Conservation (phyloP, 1,284 basidiomycete genomes). For the Rhizoctonia solani region DNA sequence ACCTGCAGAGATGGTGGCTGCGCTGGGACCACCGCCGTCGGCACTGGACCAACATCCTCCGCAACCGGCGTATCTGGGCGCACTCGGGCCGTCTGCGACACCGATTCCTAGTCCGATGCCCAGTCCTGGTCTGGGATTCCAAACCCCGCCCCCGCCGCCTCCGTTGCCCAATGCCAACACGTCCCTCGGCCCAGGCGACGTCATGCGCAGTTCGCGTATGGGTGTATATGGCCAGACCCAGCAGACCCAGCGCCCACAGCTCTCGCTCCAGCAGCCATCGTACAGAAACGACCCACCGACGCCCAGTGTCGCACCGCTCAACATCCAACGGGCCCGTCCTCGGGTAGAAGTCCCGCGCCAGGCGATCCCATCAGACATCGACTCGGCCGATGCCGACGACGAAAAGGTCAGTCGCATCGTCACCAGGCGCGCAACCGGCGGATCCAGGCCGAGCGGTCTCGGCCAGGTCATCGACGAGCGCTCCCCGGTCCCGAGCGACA, state of each 20-base stretch:
- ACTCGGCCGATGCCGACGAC: conserved; percentile 28
- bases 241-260: too few relatives aligned
- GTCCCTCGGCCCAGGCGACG: too few relatives aligned
- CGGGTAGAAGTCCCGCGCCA: conserved; percentile 17
- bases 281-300: background rate
- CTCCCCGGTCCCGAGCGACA: background rate
- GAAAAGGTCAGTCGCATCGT: background rate
- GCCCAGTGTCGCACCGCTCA: conserved; percentile 4
- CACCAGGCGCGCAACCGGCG: background rate
- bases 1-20: background rate
- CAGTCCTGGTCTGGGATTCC: conserved; percentile 25
- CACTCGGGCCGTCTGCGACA: background rate
- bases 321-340: background rate
- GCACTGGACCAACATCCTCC: background rate
- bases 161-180: background rate
- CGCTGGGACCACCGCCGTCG: conserved; percentile 20
- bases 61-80: background rate
- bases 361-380: background rate
- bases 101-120: conserved; percentile 19
- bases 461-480: background rate
- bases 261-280: too few relatives aligned
- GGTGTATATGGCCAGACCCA: too few relatives aligned
- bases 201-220: too few relatives aligned
- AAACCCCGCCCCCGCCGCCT: conserved; percentile 15
- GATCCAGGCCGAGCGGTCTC: background rate